phyloP scores from a whole-genome alignment of 2,329 filamentous ascomycete species.

The Fusarium palustre region DNA sequence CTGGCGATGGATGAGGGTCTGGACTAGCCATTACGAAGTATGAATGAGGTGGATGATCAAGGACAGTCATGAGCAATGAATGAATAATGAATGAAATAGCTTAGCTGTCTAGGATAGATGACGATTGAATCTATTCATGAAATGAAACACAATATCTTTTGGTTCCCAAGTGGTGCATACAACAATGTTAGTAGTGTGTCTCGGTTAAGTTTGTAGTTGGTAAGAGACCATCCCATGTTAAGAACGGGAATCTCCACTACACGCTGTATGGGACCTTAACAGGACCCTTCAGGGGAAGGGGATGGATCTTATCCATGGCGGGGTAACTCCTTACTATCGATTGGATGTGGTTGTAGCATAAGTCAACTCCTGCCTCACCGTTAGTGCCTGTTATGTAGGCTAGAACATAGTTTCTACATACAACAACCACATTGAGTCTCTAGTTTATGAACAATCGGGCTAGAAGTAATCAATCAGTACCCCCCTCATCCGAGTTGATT shows the following conservation, averaged over 20 bases:
- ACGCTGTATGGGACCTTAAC: slow-evolving; percentile 8
- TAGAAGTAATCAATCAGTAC: neutral
- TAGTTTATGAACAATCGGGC: neutral
- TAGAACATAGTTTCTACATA: slow-evolving; percentile 18
- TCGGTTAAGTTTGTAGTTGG: neutral
- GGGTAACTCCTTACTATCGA: slow-evolving; percentile 31
- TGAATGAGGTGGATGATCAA: slow-evolving; percentile 41
- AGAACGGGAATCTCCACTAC: neutral
- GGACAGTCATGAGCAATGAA: slow-evolving; percentile 43
- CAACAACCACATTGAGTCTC: neutral
- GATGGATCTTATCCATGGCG: slow-evolving; percentile 26
- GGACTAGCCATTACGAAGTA: slow-evolving; percentile 52
- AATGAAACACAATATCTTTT: slow-evolving; percentile 12
- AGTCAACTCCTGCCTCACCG: slow-evolving; percentile 24
- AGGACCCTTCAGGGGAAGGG: slow-evolving; percentile 19
- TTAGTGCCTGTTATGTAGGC: slow-evolving; percentile 15
- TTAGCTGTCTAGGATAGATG: slow-evolving; percentile 57
- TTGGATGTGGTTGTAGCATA: slow-evolving; percentile 16
- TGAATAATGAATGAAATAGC: slow-evolving; percentile 35
- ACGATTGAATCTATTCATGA: slow-evolving; percentile 65
- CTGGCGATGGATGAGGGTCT: slow-evolving; percentile 46
- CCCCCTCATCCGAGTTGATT: neutral
- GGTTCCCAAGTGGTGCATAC: neutral
- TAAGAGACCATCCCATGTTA: neutral
- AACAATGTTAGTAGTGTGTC: neutral